Evolutionary conservation across 2,329 filamentous ascomycete genomes (phyloP), one percentile per base, ranked within the genome.

Genomic region (Chaetomiaceae sp.): DNA sequence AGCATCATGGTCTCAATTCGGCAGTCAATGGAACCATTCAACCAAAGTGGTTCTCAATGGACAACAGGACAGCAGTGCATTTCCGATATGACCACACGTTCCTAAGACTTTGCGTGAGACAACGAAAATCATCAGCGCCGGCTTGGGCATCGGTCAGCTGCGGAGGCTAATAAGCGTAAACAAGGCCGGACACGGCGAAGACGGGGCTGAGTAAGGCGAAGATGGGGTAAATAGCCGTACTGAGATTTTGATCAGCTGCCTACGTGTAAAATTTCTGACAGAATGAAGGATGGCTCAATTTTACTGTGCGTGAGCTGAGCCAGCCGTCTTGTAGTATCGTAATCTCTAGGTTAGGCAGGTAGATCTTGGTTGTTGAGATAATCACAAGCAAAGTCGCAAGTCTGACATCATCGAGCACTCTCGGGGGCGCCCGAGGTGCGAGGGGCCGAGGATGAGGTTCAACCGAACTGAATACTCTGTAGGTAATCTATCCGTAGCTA

Each of bases 11-110:
- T 62, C 63, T 60, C 55, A 54, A 52, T 55, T 55, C 54, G 53
- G 55, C 58, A 63, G 62, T 62, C 63, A 61, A 64, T 62, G 57
- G 49, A 62, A 61, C 58, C 61, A 61, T 60, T 62, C 56, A 54
- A 54, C 58, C 58, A 56, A 48, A 58, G 48, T 51, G 53, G 55
- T 59, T 58, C 44, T 43, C 10, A 43, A 53, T 51, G 54, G 37
- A 51, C 50, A 56, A 30, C 45, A 20, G 30, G n/a, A 48, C 30
- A 44, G 4, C 27, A 45, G 48, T 49, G 53, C 41, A 29, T 27
- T 40, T 30, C 18, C 16, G 25, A 14, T 13, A 18, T n/a, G 14
- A n/a, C 29, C 6, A 37, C 16, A 7, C 13, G 6, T 23, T 25
- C 21, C 29, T 25, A 21, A 9, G 7, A n/a, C 20, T 37, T 16